These are phyloP conservation scores for Mortierella sp. DNA, from an alignment of 371 early-diverging fungal species.

Conservation along the genomic window DNA sequence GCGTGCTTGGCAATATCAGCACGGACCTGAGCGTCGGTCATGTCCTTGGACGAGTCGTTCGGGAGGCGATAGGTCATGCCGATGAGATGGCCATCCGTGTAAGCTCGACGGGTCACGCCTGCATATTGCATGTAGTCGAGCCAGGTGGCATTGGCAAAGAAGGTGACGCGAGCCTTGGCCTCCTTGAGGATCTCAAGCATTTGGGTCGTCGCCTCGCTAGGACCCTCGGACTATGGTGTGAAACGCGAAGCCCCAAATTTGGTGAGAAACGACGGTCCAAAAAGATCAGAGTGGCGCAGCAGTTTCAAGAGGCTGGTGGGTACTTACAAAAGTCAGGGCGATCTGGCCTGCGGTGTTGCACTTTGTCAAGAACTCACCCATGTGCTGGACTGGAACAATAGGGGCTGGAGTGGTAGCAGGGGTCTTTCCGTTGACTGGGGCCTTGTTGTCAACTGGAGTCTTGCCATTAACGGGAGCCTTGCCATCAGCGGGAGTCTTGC, in stretches of 20 bases:
- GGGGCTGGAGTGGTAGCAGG: conserved; percentile 28
- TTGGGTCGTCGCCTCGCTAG: conserved; percentile 68
- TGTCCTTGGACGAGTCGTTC: conserved; percentile 56
- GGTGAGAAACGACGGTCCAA: too few species aligned
- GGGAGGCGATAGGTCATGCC: conserved; percentile 70
- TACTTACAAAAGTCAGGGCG: conserved; percentile 64
- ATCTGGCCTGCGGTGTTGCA: conserved; percentile 64
- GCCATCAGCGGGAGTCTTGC: background rate
- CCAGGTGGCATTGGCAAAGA: conserved; percentile 70
- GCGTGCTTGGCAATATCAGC: conserved; percentile 62
- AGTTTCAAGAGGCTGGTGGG: too few species aligned
- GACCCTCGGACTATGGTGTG: conserved; percentile 67
- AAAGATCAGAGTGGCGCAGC: too few species aligned
- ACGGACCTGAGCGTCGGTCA: conserved; percentile 60
- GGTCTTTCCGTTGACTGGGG: too few species aligned
- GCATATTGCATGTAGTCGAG: conserved; percentile 62
- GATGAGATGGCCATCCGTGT: conserved; percentile 67
- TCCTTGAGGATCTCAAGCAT: conserved; percentile 64
- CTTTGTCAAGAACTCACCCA: conserved; percentile 51
- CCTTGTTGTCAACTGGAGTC: background rate
- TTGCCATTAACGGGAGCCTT: conserved; percentile 5
- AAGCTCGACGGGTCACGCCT: conserved; percentile 60
- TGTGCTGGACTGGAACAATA: conserved; percentile 39
- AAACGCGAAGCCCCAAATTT: too few species aligned
- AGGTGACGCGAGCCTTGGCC: conserved; percentile 64